Conservation (phyloP, 2,329 filamentous ascomycete genomes). For the Colletotrichum echinochloae region DNA sequence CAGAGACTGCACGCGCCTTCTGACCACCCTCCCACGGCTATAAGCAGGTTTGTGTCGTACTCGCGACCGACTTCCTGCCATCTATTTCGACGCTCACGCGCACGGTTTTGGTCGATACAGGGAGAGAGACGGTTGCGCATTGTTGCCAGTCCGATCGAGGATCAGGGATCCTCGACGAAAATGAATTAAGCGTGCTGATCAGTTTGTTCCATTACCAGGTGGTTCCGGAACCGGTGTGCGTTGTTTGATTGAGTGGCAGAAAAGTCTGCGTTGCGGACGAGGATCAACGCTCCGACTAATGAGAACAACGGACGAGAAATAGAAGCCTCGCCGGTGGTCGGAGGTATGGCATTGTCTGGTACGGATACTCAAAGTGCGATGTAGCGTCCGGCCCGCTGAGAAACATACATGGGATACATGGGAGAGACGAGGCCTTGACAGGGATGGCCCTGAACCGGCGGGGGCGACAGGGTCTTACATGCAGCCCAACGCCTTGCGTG, state of each 20-base stretch:
- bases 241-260: background rate
- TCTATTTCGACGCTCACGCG: constrained; percentile 6
- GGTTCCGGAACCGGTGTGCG: constrained; percentile 1
- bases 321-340: constrained; percentile 12
- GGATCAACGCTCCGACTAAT: background rate
- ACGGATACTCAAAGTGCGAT: constrained; percentile 6
- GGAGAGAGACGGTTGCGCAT: constrained; percentile 10
- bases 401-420: constrained; percentile 39
- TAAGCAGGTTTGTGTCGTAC: constrained; percentile 14
- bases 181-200: constrained; percentile 17
- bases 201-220: constrained; percentile 19
- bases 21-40: constrained; percentile 2
- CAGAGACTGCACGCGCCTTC: constrained; percentile 14
- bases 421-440: constrained; percentile 17
- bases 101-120: constrained; percentile 6
- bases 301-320: constrained; percentile 1
- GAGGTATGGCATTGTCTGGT: background rate
- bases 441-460: constrained; percentile 33
- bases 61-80: constrained; percentile 6
- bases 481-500: constrained; percentile 29
- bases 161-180: constrained; percentile 16
- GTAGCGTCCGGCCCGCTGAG: constrained; percentile 35
- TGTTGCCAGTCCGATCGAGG: constrained; percentile 25
- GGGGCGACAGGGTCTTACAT: constrained; percentile 33
- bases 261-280: background rate